These are phyloP conservation scores for Chenopodium suecicum DNA, from an alignment of 148 eudicot species.

Conservation along the genomic window DNA sequence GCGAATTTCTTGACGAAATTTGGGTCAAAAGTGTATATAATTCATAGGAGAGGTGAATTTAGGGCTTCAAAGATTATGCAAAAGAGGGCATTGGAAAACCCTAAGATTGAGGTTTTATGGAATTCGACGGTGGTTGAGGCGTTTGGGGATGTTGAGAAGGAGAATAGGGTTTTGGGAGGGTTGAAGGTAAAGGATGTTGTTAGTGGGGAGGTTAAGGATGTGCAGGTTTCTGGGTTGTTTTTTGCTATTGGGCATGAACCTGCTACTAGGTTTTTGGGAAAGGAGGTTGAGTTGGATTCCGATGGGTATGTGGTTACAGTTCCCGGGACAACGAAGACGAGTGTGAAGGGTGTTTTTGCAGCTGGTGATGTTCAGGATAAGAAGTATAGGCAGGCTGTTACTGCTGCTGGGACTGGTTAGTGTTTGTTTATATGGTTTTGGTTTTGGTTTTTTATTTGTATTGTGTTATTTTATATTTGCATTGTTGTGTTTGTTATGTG, in stretches of 20 bases:
- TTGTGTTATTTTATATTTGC: neutral
- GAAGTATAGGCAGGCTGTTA: conserved; percentile 89
- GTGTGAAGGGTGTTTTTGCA: conserved; percentile 80
- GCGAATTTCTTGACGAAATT: conserved; percentile 45
- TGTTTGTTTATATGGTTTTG: neutral
- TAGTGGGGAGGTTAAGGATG: conserved; percentile 58
- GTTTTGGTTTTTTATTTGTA: neutral
- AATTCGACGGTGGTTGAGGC: conserved; percentile 78
- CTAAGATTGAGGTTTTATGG: conserved; percentile 85
- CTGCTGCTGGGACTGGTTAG: conserved; percentile 92
- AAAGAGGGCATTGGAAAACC: conserved; percentile 53
- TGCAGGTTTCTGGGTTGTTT: conserved; percentile 71
- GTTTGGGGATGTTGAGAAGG: conserved; percentile 45
- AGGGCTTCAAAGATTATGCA: conserved; percentile 96
- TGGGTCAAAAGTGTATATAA: conserved; percentile 68
- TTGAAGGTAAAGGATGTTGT: conserved; percentile 68
- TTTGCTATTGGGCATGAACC: conserved; percentile 94
- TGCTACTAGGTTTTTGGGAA: conserved; percentile 79
- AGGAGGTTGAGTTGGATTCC: conserved; percentile 63
- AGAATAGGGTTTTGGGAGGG: conserved; percentile 46
- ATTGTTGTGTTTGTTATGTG: neutral
- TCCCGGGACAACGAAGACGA: conserved; percentile 69
- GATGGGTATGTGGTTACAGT: conserved; percentile 76
- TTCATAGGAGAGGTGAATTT: conserved; percentile 68
- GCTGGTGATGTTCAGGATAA: conserved; percentile 98